These are phyloP conservation scores for Aspergillus ruber DNA, from an alignment of 2,329 filamentous ascomycete species.

Conservation along the genomic window DNA sequence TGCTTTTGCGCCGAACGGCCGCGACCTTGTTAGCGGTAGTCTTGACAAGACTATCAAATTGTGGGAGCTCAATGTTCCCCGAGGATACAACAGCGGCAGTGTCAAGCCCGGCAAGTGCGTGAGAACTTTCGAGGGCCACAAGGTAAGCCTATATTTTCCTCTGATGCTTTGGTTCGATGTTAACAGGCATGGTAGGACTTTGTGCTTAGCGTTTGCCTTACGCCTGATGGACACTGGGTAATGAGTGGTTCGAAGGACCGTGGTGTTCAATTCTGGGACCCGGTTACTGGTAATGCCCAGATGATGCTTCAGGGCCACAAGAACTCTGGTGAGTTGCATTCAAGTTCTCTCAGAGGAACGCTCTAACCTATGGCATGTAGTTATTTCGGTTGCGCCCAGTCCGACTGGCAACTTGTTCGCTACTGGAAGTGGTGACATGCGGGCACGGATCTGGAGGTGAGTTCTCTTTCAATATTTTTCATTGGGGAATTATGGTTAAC, in stretches of 20 bases:
- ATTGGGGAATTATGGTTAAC: slow-evolving; percentile 6
- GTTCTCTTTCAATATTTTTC: slow-evolving; percentile 4
- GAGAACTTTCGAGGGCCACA: slow-evolving; percentile 94
- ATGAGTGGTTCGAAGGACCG: slow-evolving; percentile 96
- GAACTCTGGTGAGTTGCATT: slow-evolving; percentile 63
- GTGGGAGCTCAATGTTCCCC: slow-evolving; percentile 81
- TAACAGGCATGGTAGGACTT: slow-evolving; percentile 62
- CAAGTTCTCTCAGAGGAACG: not conserved
- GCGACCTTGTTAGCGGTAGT: slow-evolving; percentile 88
- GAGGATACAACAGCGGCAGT: slow-evolving; percentile 59
- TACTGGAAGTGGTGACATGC: slow-evolving; percentile 95
- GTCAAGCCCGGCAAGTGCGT: slow-evolving; percentile 87
- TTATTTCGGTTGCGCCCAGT: slow-evolving; percentile 94
- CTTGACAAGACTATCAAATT: slow-evolving; percentile 99
- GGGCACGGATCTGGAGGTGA: slow-evolving; percentile 91
- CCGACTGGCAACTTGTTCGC: slow-evolving; percentile 84
- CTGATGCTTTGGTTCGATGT: not conserved
- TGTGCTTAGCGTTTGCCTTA: slow-evolving; percentile 89
- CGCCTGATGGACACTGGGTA: slow-evolving; percentile 90
- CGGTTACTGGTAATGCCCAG: slow-evolving; percentile 83
- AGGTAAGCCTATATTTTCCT: slow-evolving; percentile 50
- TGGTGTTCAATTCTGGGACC: slow-evolving; percentile 98
- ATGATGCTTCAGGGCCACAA: slow-evolving; percentile 99
- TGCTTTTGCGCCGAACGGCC: slow-evolving; percentile 88
- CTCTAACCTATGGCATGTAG: slow-evolving; percentile 37